Evolutionary conservation across 257 asterid genomes (phyloP).

Genomic region (Forsythia suspensa): DNA sequence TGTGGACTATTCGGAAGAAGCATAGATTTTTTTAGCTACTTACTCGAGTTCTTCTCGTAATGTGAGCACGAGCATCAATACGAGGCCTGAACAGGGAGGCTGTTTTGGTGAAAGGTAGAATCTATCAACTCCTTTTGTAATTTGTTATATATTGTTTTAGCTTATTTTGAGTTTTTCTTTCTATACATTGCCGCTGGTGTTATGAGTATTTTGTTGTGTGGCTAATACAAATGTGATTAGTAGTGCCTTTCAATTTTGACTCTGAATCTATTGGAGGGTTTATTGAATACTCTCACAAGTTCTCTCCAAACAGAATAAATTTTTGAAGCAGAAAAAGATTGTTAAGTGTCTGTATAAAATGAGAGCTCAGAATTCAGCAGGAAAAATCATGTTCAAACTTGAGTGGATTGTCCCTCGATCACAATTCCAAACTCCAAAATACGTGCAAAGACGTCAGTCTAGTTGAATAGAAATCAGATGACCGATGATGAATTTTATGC

Average conservation of each 20-base stretch:
- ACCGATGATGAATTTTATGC: neutral
- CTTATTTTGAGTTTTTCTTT: neutral
- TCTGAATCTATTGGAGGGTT: neutral
- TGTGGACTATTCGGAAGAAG: constrained; percentile 25
- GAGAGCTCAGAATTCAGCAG: neutral
- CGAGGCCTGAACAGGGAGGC: constrained; percentile 25
- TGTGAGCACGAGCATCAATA: constrained; percentile 20
- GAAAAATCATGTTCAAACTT: neutral
- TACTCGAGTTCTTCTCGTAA: constrained; percentile 22
- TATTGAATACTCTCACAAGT: neutral
- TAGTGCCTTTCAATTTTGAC: neutral
- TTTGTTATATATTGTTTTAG: neutral
- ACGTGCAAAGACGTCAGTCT: neutral
- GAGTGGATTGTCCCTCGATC: neutral
- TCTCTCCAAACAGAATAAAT: neutral
- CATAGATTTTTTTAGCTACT: constrained; percentile 23
- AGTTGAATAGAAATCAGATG: neutral
- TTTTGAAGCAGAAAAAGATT: neutral
- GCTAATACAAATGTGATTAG: neutral
- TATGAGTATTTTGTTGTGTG: neutral
- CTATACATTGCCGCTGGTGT: neutral
- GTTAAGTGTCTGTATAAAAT: neutral
- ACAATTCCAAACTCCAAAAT: neutral
- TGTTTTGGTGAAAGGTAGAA: constrained; percentile 46
- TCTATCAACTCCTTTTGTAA: constrained; percentile 4